Percentiles rank a stretch among this genome's conserved stretches.
Conservation (phyloP, 805 yeast species). For the Candida yuanshanica region DNA sequence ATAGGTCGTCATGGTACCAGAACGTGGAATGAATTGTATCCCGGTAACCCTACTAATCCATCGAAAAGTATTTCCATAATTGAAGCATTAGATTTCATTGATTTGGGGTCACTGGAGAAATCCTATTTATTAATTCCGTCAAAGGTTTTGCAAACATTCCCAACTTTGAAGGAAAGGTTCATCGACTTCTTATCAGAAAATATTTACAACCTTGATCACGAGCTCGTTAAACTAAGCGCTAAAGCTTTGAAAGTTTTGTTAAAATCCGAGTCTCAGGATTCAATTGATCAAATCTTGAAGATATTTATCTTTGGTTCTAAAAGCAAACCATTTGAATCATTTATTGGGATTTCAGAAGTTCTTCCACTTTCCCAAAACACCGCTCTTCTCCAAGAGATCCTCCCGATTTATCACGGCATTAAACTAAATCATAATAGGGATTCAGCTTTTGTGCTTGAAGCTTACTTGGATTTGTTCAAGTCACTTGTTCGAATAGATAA, state of each 20-base stretch:
- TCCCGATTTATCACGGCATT: slow-evolving; percentile 8
- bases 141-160: slow-evolving; percentile 21
- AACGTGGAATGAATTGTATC: slow-evolving; percentile 26
- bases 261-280: not conserved
- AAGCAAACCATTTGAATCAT: slow-evolving; percentile 11
- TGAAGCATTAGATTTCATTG: slow-evolving; percentile 50
- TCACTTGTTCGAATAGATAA: slow-evolving; percentile 4
- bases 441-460: slow-evolving; percentile 15
- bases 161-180: slow-evolving; percentile 23
- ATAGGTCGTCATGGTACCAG: slow-evolving; percentile 64
- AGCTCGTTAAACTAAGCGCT: slow-evolving; percentile 37
- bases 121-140: slow-evolving; percentile 36
- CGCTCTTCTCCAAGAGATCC: not conserved
- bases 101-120: slow-evolving; percentile 36
- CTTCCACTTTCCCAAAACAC: slow-evolving; percentile 7
- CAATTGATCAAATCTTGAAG: not conserved
- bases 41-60: slow-evolving; percentile 23
- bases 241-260: slow-evolving; percentile 26
- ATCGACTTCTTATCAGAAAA: slow-evolving; percentile 27
- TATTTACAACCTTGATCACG: slow-evolving; percentile 35
- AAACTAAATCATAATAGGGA: slow-evolving; percentile 21
- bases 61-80: slow-evolving; percentile 42
- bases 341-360: slow-evolving; percentile 18
- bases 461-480: slow-evolving; percentile 22
- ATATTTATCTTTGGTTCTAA: slow-evolving; percentile 6